These are phyloP conservation scores for Populus hybrid DNA, from an alignment of 441 rosid species.

Conservation along the genomic window DNA sequence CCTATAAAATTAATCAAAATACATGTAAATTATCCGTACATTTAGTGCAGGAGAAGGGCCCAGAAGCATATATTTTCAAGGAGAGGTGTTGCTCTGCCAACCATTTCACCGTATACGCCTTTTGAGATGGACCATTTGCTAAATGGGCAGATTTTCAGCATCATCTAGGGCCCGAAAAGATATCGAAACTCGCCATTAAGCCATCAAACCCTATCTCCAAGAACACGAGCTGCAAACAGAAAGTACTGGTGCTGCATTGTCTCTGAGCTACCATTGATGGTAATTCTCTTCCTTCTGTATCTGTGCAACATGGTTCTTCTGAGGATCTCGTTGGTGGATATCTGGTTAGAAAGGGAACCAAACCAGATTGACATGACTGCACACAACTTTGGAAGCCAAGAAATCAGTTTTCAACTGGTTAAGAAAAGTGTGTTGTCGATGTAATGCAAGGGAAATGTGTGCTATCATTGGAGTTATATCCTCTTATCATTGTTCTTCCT, in stretches of 20 bases:
- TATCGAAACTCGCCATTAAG: not conserved
- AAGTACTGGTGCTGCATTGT: not conserved
- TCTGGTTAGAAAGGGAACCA: not conserved
- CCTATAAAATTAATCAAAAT: no score
- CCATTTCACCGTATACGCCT: not conserved
- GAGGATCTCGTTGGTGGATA: not conserved
- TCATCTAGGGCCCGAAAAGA: no score
- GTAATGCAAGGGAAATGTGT: not conserved
- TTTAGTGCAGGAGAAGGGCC: no score
- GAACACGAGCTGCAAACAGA: not conserved
- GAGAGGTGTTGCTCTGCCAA: not conserved
- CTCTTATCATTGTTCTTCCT: not conserved
- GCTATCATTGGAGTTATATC: not conserved
- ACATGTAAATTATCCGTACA: no score
- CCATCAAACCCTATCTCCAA: not conserved
- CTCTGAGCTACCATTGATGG: not conserved
- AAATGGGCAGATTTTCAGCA: not conserved
- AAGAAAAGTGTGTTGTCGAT: no score
- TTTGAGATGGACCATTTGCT: slow-evolving; percentile 15
- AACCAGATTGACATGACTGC: not conserved
- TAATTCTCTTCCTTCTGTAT: not conserved
- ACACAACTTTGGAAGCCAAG: not conserved
- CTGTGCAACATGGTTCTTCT: not conserved
- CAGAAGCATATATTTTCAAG: not conserved
- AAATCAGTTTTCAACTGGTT: no score